Evolutionary conservation across 208 protist genomes (phyloP), one percentile per base, ranked within the genome.

Genomic region (Lotmaria passim): DNA sequence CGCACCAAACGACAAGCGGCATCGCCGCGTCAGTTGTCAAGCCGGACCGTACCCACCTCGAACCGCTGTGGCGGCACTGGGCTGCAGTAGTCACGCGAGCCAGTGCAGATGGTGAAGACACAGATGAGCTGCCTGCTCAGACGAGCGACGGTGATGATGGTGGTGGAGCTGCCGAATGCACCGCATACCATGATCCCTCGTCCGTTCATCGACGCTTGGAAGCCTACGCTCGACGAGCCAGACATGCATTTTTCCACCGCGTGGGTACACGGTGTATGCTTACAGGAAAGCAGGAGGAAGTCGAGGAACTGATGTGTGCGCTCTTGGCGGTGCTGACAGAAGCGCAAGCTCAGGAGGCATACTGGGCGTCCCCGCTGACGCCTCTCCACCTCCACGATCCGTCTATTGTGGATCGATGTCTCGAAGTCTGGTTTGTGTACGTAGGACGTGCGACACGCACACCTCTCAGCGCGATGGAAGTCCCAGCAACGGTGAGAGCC

Each of bases 371-470:
- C 11, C 46, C 60, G 19, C 47, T 46, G 0, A 66, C 34, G 11
- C 47, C 60, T 1, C 43, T 66, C 14, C 0, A 14, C 12, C 6
- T 56, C 0, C 60, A 66, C 21, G 24, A 33, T 46, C 60, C 47
- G 3, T 33, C 33, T 21, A 33, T 36, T 0, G 10, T 66, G 3
- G 21, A 28, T 7, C 44, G 46, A 15, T 56, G 36, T 15, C 28
- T 56, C 3, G 21, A 21, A 15, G 41, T 66, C 0, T 66, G 60
- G 60, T 66, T 66, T 12, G 56, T 31, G 47, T 66, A 56, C 14
- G 17, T 66, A 10, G 60, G 60, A 0, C 28, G 11, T 15, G 43
- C 28, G 11, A 12, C 34, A 11, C n/a, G 23, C 1, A 6, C 31
- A 26, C 12, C 2, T 11, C 11, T 7, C 3, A 34, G 0, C 0